These are phyloP conservation scores for Podila epigama DNA, from an alignment of 192 early-diverging fungal genomes.

Conservation along the genomic window DNA sequence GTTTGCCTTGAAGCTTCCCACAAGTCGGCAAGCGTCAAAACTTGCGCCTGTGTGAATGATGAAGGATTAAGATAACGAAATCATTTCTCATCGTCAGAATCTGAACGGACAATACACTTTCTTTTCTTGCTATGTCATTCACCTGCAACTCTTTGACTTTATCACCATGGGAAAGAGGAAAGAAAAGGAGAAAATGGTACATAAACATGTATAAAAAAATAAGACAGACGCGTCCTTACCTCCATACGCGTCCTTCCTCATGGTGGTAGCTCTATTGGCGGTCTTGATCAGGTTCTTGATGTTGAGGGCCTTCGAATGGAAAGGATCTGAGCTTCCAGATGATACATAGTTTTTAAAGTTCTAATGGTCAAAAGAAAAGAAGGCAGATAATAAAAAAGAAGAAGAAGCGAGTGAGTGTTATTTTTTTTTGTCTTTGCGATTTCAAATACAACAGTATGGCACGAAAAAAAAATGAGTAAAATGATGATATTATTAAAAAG, in stretches of 20 bases:
- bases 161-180: too few relatives aligned
- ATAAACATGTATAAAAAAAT: neutral
- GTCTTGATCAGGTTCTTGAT: slow-evolving; percentile 35
- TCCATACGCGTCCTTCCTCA: slow-evolving; percentile 16
- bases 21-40: slow-evolving; percentile 75
- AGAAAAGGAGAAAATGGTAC: too few relatives aligned
- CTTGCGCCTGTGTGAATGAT: slow-evolving; percentile 7
- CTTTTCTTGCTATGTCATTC: neutral
- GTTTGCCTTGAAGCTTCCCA: slow-evolving; percentile 76
- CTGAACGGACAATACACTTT: neutral
- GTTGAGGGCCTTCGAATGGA: slow-evolving; percentile 19
- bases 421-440: too few relatives aligned
- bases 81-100: too few relatives aligned
- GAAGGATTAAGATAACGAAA: too few relatives aligned
- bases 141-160: neutral
- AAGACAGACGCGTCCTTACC: slow-evolving; percentile 10
- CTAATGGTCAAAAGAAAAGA: neutral
- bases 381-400: too few relatives aligned
- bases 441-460: too few relatives aligned
- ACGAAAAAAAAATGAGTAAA: too few relatives aligned
- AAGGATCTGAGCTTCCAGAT: neutral
- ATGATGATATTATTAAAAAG: neutral
- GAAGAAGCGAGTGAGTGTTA: too few relatives aligned
- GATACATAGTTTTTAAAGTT: slow-evolving; percentile 4
- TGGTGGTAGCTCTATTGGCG: slow-evolving; percentile 31